These are phyloP conservation scores for Sporothrix sp. DNA, from an alignment of 2,329 filamentous ascomycete species.

Conservation along the genomic window DNA sequence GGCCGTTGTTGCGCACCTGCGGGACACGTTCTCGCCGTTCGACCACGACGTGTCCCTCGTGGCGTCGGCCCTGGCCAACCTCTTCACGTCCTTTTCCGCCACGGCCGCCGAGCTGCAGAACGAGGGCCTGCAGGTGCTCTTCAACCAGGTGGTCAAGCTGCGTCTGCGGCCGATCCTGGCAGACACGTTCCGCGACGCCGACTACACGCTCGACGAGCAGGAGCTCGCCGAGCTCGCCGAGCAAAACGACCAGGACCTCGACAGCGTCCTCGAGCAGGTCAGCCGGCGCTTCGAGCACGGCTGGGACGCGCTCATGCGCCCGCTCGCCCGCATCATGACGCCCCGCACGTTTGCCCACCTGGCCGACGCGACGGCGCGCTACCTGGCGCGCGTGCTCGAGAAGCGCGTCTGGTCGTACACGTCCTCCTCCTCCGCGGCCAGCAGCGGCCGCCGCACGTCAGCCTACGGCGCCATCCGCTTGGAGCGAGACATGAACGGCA, in stretches of 20 bases:
- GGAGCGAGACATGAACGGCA: slow-evolving; percentile 71
- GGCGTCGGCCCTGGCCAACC: slow-evolving; percentile 52
- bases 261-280: slow-evolving; percentile 55
- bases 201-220: slow-evolving; percentile 64
- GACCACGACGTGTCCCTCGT: slow-evolving; percentile 65
- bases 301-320: slow-evolving; percentile 79
- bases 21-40: slow-evolving; percentile 63
- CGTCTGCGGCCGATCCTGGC: slow-evolving; percentile 75
- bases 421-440: too few species aligned
- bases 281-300: slow-evolving; percentile 69
- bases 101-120: slow-evolving; percentile 75
- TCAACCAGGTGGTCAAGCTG: slow-evolving; percentile 76
- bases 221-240: slow-evolving; percentile 48
- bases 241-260: slow-evolving; percentile 38
- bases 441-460: slow-evolving; percentile 50
- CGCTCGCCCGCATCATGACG: slow-evolving; percentile 77
- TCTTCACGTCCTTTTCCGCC: slow-evolving; percentile 61
- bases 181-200: slow-evolving; percentile 84
- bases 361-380: slow-evolving; percentile 60
- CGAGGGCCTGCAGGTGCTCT: slow-evolving; percentile 77
- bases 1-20: slow-evolving; percentile 28
- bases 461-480: slow-evolving; percentile 71
- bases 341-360: slow-evolving; percentile 65
- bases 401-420: slow-evolving; percentile 67
- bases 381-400: slow-evolving; percentile 72